Conservation (phyloP, 2,329 filamentous ascomycete genomes). For the Lachnellula willkommii region DNA sequence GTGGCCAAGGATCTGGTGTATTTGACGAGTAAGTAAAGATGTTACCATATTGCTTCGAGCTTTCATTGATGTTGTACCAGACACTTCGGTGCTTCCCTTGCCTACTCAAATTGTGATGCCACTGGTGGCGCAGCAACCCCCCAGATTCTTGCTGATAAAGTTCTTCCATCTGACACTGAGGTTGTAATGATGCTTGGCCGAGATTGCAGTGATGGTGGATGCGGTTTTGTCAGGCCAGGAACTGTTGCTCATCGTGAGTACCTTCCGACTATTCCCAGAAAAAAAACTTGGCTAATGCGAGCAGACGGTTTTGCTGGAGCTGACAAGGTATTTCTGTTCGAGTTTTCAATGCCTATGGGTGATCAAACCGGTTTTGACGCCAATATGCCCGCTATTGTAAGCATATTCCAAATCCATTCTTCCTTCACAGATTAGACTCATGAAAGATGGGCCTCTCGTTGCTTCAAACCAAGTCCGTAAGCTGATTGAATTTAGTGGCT, state of each 20-base stretch:
- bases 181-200: constrained; percentile 47
- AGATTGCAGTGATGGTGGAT: constrained; percentile 42
- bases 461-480: not conserved
- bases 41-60: not conserved
- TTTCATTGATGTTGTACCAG: constrained; percentile 21
- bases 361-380: constrained; percentile 47
- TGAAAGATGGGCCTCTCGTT: not conserved
- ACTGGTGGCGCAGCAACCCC: constrained; percentile 41
- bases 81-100: constrained; percentile 52
- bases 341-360: constrained; percentile 66
- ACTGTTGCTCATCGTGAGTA: constrained; percentile 45
- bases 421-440: not conserved
- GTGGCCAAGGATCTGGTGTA: constrained; percentile 49
- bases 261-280: not conserved
- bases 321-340: constrained; percentile 67
- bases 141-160: constrained; percentile 44
- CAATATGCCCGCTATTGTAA: constrained; percentile 62
- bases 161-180: constrained; percentile 45
- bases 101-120: constrained; percentile 46
- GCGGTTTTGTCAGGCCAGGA: constrained; percentile 44
- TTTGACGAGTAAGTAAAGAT: constrained; percentile 41
- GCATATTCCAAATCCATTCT: not conserved
- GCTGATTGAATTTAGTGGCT: constrained; percentile 46
- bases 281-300: constrained; percentile 6
- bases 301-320: constrained; percentile 65